Conservation (phyloP, 169 alveolate genomes). For the Eimeria zaria region DNA sequence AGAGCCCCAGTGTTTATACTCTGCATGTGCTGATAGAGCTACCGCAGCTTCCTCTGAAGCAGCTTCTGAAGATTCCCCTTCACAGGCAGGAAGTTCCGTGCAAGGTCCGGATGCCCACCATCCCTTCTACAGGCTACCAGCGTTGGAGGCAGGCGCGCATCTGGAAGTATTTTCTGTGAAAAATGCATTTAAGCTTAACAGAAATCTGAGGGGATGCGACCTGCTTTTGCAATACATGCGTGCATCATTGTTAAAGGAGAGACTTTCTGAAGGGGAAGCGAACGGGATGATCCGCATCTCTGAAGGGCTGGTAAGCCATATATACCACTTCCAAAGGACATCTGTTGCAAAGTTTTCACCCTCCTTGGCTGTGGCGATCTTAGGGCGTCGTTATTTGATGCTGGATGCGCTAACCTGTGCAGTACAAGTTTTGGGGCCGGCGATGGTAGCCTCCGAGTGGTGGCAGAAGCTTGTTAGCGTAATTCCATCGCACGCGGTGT, state of each 20-base stretch:
- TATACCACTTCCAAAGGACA: neutral
- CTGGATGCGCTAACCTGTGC: neutral
- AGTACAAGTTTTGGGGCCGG: neutral
- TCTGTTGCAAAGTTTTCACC: neutral
- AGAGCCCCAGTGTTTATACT: neutral
- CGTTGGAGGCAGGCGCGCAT: neutral
- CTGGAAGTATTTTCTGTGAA: neutral
- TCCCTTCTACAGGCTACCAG: neutral
- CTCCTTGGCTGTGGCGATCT: neutral
- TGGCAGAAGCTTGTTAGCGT: neutral
- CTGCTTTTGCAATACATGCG: neutral
- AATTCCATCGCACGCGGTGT: neutral
- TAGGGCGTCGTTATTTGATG: constrained; percentile 28
- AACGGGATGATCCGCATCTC: neutral
- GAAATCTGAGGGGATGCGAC: neutral
- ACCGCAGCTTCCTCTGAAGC: neutral
- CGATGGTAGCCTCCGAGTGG: neutral
- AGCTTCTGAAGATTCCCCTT: neutral
- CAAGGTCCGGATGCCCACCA: neutral
- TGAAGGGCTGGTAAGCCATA: neutral
- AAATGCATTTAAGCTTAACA: neutral
- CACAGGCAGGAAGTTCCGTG: neutral
- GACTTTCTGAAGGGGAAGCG: neutral
- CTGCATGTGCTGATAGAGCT: neutral
- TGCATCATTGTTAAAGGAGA: neutral